Evolutionary conservation across 176 grass and related monocot genomes (phyloP), one percentile per base, ranked within the genome.

Genomic region (Musa acuminata): DNA sequence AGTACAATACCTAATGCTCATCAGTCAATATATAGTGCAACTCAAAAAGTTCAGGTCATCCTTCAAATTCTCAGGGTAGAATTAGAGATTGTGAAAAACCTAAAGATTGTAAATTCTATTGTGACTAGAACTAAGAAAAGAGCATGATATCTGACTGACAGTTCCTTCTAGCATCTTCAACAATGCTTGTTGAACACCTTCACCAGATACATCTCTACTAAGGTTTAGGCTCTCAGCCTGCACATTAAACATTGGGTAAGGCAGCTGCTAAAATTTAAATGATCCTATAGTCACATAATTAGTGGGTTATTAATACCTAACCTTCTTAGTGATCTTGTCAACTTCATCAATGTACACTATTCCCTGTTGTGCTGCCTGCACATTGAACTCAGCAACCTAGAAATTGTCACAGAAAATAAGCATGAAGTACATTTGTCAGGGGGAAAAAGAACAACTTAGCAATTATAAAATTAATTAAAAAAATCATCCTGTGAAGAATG

Each of bases 311-410:
- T 24, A 43, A 52, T 25, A 50, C 0, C 23, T 67, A 72, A 89
- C 90, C 95, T 99, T 99, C 73, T 99, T 99, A 66, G 95, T 99
- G 57, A 99, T 99, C 80, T 99, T 99, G 87, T 99, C 95, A 82
- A 99, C 95, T 94, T 99, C 95, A 82, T 99, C 95, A 55, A 99
- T 99, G 88, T 99, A 99, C 49, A 99, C 95, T 88, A 99, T 99
- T 53, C 95, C 95, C 62, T 99, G 95, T 79, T 99, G 95, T 80
- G 95, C 95, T 84, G 95, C 95, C 83, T 99, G 95, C 53, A 99
- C 95, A 80, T 99, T 99, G 82, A 94, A 99, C 82, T 99, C 95
- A 79, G 95, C 91, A 67, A 99, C 91, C 95, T 99, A 83, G 49
- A 79, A 11, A 82, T 77, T 77, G 49, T 13, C 53, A 55, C n/a